phyloP scores from a whole-genome alignment of 2,329 filamentous ascomycete genomes.

The Coleophoma cylindrospora region DNA sequence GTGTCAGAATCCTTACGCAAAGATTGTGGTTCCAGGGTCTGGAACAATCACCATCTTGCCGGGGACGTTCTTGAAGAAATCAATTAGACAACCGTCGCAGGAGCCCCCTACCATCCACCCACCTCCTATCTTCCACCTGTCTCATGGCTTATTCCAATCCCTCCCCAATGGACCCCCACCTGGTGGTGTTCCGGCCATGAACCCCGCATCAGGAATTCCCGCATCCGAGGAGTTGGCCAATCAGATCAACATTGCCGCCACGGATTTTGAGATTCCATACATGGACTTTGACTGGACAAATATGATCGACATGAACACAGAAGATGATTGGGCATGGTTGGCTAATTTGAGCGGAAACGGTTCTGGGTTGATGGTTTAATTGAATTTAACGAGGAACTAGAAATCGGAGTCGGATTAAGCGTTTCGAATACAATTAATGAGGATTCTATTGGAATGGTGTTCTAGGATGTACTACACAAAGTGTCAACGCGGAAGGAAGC shows the following conservation, averaged over 20 bases:
- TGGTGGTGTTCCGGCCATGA: not conserved
- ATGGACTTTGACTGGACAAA: slow-evolving; percentile 11
- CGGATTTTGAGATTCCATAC: slow-evolving; percentile 2
- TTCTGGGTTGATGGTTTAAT: not conserved
- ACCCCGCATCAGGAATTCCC: not conserved
- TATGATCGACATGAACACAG: slow-evolving; percentile 1
- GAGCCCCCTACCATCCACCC: not conserved
- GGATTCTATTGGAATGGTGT: no score
- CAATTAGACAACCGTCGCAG: not conserved
- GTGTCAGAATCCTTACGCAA: slow-evolving; percentile 3
- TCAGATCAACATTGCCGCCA: not conserved
- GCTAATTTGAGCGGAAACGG: slow-evolving; percentile 3
- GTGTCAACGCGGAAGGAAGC: no score
- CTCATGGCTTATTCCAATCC: not conserved
- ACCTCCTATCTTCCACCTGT: not conserved
- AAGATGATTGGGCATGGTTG: slow-evolving; percentile 13
- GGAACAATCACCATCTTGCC: slow-evolving; percentile 10
- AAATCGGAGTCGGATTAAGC: no score
- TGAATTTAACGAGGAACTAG: no score
- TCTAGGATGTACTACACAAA: no score
- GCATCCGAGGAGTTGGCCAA: not conserved
- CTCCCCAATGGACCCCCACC: not conserved
- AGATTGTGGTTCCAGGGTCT: slow-evolving; percentile 6
- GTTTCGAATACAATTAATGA: no score
- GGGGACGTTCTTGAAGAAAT: not conserved